A percentile compares a stretch with the other conserved stretches of the same genome.
Evolutionary conservation across 345 rosid species (phyloP).

Genomic region (Punica granatum): DNA sequence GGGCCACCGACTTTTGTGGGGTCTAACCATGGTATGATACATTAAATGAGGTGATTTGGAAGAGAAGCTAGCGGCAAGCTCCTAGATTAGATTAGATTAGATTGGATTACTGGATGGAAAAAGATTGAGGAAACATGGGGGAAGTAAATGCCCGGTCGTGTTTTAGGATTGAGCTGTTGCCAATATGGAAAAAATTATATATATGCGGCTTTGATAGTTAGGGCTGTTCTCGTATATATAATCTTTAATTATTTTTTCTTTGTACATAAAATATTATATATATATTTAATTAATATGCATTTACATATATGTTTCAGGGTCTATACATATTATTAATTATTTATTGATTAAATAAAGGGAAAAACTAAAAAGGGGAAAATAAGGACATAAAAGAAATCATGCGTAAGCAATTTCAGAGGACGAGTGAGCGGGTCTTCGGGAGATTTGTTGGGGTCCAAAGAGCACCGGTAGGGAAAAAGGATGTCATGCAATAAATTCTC

Average conservation of each 20-base stretch:
- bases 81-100: neutral
- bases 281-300: neutral
- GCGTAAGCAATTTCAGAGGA: too few relatives aligned
- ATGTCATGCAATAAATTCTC: neutral
- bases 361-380: too few relatives aligned
- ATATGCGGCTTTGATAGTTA: too few relatives aligned
- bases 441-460: constrained; percentile 4
- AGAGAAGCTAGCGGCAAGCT: neutral
- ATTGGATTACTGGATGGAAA: neutral
- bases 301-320: neutral
- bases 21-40: too few relatives aligned
- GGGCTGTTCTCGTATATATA: too few relatives aligned
- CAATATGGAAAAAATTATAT: too few relatives aligned
- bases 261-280: too few relatives aligned
- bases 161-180: neutral
- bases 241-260: too few relatives aligned
- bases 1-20: too few relatives aligned
- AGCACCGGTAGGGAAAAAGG: neutral
- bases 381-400: too few relatives aligned
- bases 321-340: too few relatives aligned
- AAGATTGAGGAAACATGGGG: constrained; percentile 20
- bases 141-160: constrained; percentile 20
- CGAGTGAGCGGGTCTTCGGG: constrained; percentile 24
- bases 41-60: neutral
- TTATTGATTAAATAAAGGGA: too few relatives aligned